Evolutionary conservation across 495 filamentous ascomycete species (phyloP).

Genomic region (Hamigera avellanea): DNA sequence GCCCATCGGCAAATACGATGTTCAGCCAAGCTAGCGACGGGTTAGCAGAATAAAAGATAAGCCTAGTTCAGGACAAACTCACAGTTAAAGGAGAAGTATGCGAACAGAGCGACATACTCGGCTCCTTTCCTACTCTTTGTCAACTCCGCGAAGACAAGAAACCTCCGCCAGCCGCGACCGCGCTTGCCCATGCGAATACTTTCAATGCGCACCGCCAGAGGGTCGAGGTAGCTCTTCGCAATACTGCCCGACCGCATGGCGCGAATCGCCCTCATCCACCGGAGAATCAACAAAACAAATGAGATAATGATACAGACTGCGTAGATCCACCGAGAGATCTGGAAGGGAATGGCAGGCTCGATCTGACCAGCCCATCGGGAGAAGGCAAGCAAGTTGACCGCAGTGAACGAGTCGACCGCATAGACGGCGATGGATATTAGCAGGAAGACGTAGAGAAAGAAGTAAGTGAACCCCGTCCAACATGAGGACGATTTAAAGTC

Average conservation of each 20-base stretch:
- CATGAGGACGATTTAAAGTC: constrained; percentile 81
- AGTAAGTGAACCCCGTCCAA: constrained; percentile 68
- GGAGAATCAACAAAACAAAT: constrained; percentile 60
- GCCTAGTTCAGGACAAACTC: constrained; percentile 10
- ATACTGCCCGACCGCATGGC: constrained; percentile 76
- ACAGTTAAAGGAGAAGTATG: constrained; percentile 92
- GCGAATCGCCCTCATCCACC: constrained; percentile 64
- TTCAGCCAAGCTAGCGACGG: constrained; percentile 62
- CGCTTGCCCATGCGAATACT: constrained; percentile 56
- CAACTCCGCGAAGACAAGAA: constrained; percentile 84
- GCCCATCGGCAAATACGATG: constrained; percentile 78
- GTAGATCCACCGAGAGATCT: constrained; percentile 81
- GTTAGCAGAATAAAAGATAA: neutral
- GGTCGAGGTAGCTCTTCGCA: constrained; percentile 84
- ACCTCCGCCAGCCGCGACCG: constrained; percentile 67
- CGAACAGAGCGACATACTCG: constrained; percentile 85
- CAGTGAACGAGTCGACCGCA: constrained; percentile 82
- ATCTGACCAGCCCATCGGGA: constrained; percentile 57
- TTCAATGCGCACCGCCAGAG: constrained; percentile 69
- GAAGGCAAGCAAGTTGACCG: constrained; percentile 80
- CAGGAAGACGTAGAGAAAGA: constrained; percentile 68
- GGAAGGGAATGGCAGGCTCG: constrained; percentile 54
- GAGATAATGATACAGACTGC: constrained; percentile 79
- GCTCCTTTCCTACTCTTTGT: constrained; percentile 84
- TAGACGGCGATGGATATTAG: constrained; percentile 76